phyloP scores from a whole-genome alignment of 139 green algal species.

The Micractinium sp. region DNA sequence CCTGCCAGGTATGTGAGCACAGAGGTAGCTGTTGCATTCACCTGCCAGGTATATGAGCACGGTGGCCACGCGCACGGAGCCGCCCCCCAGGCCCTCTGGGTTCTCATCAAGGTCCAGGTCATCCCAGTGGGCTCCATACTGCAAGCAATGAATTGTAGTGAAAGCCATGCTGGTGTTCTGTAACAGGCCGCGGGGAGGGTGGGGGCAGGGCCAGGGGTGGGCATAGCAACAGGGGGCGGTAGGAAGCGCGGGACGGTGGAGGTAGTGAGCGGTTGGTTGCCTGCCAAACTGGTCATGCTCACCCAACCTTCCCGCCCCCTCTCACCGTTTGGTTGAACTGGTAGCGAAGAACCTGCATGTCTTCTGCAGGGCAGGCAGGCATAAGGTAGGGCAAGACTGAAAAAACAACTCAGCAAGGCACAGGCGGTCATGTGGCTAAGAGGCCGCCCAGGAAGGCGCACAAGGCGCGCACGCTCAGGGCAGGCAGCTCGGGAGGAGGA shows the following conservation, averaged over 20 bases:
- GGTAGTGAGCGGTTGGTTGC: no score
- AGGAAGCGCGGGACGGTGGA: not conserved
- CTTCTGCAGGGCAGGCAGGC: constrained; percentile 52
- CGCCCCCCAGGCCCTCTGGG: constrained; percentile 5
- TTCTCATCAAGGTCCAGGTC: constrained; percentile 66
- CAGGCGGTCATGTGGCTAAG: no score
- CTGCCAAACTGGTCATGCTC: no score
- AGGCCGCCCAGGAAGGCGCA: no score
- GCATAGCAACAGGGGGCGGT: no score
- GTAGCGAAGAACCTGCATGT: constrained; percentile 79
- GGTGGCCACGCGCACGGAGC: constrained; percentile 64
- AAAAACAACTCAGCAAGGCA: not conserved
- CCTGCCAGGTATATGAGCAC: constrained; percentile 77
- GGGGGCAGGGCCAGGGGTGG: not conserved
- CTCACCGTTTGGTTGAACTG: constrained; percentile 61
- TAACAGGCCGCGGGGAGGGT: not conserved
- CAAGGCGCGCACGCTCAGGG: no score
- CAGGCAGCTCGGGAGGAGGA: no score
- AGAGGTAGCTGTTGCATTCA: no score
- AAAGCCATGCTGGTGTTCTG: no score
- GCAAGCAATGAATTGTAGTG: not conserved
- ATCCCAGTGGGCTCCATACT: constrained; percentile 73
- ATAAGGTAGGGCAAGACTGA: not conserved
- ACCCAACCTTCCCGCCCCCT: not conserved
- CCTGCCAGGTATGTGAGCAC: no score